Evolutionary conservation across 257 asterid genomes (phyloP).

Genomic region (Solanum habrochaites): DNA sequence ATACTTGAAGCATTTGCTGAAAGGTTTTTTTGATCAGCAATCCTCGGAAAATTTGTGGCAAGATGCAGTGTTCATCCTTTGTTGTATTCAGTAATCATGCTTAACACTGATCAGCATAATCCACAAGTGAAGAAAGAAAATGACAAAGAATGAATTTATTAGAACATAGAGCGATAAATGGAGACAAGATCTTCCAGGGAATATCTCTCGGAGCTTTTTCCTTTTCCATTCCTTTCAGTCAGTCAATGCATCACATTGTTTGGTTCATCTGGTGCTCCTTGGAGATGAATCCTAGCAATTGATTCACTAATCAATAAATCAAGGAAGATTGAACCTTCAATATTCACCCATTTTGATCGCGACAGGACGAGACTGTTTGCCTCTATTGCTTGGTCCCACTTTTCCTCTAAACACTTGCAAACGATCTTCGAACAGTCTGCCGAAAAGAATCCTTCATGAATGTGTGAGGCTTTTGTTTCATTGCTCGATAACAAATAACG

Average conservation of each 20-base stretch:
- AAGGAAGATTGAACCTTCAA: slow-evolving; percentile 45
- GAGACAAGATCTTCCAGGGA: slow-evolving; percentile 76
- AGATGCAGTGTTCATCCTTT: slow-evolving; percentile 62
- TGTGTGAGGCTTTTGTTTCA: slow-evolving; percentile 71
- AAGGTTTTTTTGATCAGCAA: slow-evolving; percentile 76
- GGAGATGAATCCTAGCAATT: slow-evolving; percentile 77
- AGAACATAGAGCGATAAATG: slow-evolving; percentile 69
- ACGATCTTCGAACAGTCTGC: slow-evolving; percentile 78
- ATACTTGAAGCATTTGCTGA: slow-evolving; percentile 90
- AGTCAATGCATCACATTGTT: slow-evolving; percentile 37
- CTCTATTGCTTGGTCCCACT: slow-evolving; percentile 72
- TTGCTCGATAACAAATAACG: slow-evolving; percentile 78
- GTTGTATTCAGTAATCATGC: slow-evolving; percentile 91
- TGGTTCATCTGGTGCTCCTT: slow-evolving; percentile 16
- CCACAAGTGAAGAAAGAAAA: slow-evolving; percentile 94
- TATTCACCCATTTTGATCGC: slow-evolving; percentile 52
- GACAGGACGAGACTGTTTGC: slow-evolving; percentile 88
- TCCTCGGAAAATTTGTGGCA: slow-evolving; percentile 63
- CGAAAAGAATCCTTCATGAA: slow-evolving; percentile 72
- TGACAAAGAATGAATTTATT: slow-evolving; percentile 91
- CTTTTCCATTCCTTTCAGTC: slow-evolving; percentile 74
- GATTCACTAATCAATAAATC: slow-evolving; percentile 73
- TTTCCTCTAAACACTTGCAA: slow-evolving; percentile 77
- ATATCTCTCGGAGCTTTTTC: slow-evolving; percentile 68
- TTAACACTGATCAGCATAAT: slow-evolving; percentile 89